Conservation (phyloP, 116 monocot genomes). For the Zostera marina region DNA sequence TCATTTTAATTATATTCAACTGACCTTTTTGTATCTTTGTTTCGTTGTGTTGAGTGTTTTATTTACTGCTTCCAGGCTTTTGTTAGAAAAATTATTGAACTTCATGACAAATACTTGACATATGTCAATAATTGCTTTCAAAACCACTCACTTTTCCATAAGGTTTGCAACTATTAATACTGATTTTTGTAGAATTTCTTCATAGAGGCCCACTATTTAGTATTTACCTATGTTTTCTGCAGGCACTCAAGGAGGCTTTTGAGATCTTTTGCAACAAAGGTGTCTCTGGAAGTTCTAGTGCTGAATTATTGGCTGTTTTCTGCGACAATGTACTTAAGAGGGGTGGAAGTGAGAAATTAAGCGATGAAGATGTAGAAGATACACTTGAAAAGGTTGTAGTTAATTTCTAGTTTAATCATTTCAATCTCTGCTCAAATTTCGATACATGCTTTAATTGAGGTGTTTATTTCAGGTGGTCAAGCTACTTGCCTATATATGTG, state of each 20-base stretch:
- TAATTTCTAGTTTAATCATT: neutral
- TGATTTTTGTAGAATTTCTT: neutral
- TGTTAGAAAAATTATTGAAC: constrained; percentile 28
- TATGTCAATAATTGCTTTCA: constrained; percentile 30
- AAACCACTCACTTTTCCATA: constrained; percentile 28
- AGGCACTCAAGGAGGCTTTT: constrained; percentile 41
- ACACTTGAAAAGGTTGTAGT: constrained; percentile 26
- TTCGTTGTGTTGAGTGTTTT: no score
- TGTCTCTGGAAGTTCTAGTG: constrained; percentile 24
- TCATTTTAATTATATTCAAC: neutral
- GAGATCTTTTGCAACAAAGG: constrained; percentile 39
- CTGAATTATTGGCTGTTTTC: constrained; percentile 34
- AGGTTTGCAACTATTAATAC: constrained; percentile 16
- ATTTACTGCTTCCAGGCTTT: constrained; percentile 19
- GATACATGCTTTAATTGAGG: neutral
- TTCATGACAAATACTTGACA: constrained; percentile 35
- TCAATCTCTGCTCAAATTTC: no score
- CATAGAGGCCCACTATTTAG: neutral
- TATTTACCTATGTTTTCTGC: neutral
- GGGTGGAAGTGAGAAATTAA: constrained; percentile 35
- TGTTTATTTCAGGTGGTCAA: constrained; percentile 50
- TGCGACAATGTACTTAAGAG: constrained; percentile 34
- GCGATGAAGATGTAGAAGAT: constrained; percentile 34
- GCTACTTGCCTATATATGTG: constrained; percentile 72
- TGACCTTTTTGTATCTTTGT: neutral